Base-by-base conservation (phyloP, 2,329 filamentous ascomycete genomes). In the Trichoderma hamatum region DNA sequence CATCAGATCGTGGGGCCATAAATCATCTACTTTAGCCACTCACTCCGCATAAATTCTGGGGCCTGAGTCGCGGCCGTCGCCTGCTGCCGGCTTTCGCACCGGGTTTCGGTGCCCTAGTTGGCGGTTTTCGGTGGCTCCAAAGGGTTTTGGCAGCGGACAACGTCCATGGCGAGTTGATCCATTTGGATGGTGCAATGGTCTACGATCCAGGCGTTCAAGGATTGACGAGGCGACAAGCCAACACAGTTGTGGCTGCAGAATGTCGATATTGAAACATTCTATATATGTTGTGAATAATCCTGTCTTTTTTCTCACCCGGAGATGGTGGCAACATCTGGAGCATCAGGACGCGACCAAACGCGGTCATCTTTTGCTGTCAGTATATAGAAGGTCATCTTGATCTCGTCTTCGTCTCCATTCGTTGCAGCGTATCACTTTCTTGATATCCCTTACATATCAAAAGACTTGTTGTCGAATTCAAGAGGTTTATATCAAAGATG, bases 211-310 rank as follows among this genome's bases (percentile, higher is more conserved):
- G n/a, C 52, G 58, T 34, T 55, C 49, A 55, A 64, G 49, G 61
- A 64, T 64, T 63, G 26, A 28, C n/a, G 39, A 28, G 54, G 21
- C 30, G 49, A 43, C 49, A 32, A 21, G 32, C 28, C 54, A 59
- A 36, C 43, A 67, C 64, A 59, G 54, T 49, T 36, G 54, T 59
- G 64, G 64, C 64, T 32, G 21, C 24, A 55, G 36, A 30, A 16
- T 14, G 54, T 36, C 30, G 39, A 67, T 67, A 28, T 24, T 59
- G 39, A 51, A 59, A 51, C 39, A 67, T 59, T 51, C 54, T 67
- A 67, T 67, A 67, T 67, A 59, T 67, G 64, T 67, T 43, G 64
- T 59, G 54, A 59, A 67, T 58, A 51, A 67, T 67, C 64, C 64
- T 67, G 52, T 66, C 52, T 14, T 59, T 51, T 51, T 32, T 28